phyloP scores from a whole-genome alignment of 305 asterid genomes.

The Fraxinus xanthoxyloides region DNA sequence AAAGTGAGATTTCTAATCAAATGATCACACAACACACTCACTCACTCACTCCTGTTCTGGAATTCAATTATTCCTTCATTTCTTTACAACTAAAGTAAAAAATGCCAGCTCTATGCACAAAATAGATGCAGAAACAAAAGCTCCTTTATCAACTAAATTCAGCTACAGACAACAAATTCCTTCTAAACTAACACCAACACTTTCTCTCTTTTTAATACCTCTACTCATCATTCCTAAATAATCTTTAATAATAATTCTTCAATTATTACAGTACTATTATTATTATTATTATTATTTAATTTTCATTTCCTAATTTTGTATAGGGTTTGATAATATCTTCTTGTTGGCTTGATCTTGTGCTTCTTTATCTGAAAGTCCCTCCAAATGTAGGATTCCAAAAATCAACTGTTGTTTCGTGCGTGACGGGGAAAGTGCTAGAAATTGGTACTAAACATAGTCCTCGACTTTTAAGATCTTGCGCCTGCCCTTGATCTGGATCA shows the following conservation, averaged over 20 bases:
- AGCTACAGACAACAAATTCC: slow-evolving; percentile 35
- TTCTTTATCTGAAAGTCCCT: slow-evolving; percentile 61
- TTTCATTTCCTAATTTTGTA: slow-evolving; percentile 16
- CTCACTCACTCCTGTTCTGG: slow-evolving; percentile 44
- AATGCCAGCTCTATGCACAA: slow-evolving; percentile 48
- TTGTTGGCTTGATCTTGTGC: not conserved
- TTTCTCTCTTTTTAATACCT: not conserved
- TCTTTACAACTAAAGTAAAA: slow-evolving; percentile 33
- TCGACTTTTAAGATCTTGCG: slow-evolving; percentile 76
- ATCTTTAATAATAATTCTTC: slow-evolving; percentile 46
- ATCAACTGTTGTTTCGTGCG: slow-evolving; percentile 77
- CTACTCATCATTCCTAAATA: slow-evolving; percentile 19
- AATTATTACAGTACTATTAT: slow-evolving; percentile 50
- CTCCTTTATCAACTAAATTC: slow-evolving; percentile 31
- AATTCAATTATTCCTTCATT: slow-evolving; percentile 63
- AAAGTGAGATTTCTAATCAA: slow-evolving; percentile 72
- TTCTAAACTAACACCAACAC: slow-evolving; percentile 10
- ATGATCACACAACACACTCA: slow-evolving; percentile 49
- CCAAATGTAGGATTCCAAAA: slow-evolving; percentile 95
- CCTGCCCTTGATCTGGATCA: slow-evolving; percentile 45
- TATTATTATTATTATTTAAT: not conserved
- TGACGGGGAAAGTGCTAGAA: slow-evolving; percentile 83
- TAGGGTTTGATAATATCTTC: slow-evolving; percentile 3
- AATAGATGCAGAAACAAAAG: slow-evolving; percentile 33
- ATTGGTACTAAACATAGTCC: slow-evolving; percentile 88